Conservation (phyloP, 192 early-diverging fungal genomes). For the Linnemannia zychae region DNA sequence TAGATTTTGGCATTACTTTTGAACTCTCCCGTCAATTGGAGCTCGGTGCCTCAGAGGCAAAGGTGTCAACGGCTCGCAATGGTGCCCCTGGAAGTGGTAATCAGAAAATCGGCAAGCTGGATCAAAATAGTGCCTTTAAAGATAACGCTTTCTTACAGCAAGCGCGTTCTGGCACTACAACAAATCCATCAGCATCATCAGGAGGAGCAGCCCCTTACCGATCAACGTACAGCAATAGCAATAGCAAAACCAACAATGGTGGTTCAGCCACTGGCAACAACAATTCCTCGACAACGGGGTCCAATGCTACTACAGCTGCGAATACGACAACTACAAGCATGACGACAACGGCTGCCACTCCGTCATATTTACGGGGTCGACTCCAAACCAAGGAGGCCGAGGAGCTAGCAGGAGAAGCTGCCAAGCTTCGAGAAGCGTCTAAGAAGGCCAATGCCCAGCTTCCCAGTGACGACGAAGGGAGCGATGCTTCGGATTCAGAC, state of each 20-base stretch:
- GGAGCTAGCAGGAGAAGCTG: not conserved
- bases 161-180: not conserved
- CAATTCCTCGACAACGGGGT: not conserved
- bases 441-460: constrained; percentile 39
- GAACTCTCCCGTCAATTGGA: constrained; percentile 41
- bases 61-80: not conserved
- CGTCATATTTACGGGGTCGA: constrained; percentile 9
- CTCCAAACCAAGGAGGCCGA: constrained; percentile 17
- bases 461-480: constrained; percentile 47
- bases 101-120: constrained; percentile 19
- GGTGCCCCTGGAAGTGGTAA: not conserved
- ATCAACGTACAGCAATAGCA: not conserved
- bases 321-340: not conserved
- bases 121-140: constrained; percentile 36
- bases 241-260: too few species aligned
- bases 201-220: not conserved
- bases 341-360: not conserved
- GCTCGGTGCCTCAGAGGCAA: not conserved
- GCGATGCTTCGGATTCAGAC: constrained; percentile 24
- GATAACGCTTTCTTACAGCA: constrained; percentile 36
- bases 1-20: constrained; percentile 32
- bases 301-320: not conserved
- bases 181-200: not conserved
- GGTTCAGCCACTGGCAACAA: not conserved
- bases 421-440: constrained; percentile 30